phyloP scores from a whole-genome alignment of 257 asterid genomes.

The Solanum ossicruentum region DNA sequence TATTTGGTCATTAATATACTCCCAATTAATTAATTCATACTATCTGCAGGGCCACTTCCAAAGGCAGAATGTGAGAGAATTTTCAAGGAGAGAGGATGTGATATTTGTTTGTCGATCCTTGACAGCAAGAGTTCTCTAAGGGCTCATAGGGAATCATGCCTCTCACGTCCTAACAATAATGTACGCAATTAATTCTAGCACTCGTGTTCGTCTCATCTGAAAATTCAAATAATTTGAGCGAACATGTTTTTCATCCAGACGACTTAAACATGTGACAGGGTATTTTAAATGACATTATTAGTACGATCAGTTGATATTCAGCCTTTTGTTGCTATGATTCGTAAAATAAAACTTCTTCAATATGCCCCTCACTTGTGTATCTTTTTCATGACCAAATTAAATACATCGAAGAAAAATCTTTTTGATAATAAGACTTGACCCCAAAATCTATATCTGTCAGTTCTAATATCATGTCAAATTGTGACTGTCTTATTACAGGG shows the following conservation, averaged over 20 bases:
- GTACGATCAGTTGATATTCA: neutral
- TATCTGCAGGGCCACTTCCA: constrained; percentile 63
- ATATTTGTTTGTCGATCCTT: constrained; percentile 47
- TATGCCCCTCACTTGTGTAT: neutral
- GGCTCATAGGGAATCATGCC: constrained; percentile 54
- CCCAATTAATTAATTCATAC: neutral
- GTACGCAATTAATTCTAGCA: neutral
- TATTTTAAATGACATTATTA: neutral
- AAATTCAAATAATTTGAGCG: neutral
- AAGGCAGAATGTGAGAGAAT: constrained; percentile 86
- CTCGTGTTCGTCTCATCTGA: neutral
- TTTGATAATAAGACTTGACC: neutral
- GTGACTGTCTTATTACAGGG: constrained; percentile 17
- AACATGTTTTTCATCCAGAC: neutral
- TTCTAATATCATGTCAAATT: neutral
- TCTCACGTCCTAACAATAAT: constrained; percentile 42
- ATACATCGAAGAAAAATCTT: neutral
- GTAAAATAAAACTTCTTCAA: neutral
- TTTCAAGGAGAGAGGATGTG: constrained; percentile 84
- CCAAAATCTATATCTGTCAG: neutral
- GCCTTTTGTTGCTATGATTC: neutral
- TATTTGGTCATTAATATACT: neutral
- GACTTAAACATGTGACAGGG: neutral
- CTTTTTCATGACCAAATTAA: neutral
- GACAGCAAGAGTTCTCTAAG: constrained; percentile 35